phyloP scores from a whole-genome alignment of 345 rosid species.

The Acer campestre region DNA sequence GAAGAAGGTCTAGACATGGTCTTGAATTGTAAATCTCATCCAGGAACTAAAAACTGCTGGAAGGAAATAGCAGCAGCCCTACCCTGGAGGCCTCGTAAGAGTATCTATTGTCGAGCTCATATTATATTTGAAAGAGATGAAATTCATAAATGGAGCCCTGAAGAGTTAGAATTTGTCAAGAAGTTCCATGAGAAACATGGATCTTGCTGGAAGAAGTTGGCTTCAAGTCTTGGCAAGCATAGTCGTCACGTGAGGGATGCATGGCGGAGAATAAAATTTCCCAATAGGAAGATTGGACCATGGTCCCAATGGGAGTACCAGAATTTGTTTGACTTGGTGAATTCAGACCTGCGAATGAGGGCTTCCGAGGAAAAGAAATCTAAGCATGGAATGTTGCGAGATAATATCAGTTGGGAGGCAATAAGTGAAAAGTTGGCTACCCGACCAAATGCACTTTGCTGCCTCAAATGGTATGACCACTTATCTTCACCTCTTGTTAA shows the following conservation, averaged over 20 bases:
- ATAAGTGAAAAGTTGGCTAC: constrained; percentile 56
- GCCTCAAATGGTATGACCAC: constrained; percentile 65
- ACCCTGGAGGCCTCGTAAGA: constrained; percentile 54
- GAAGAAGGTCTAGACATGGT: constrained; percentile 67
- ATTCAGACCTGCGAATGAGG: constrained; percentile 58
- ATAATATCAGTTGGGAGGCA: constrained; percentile 73
- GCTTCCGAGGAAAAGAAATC: constrained; percentile 47
- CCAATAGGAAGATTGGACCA: constrained; percentile 40
- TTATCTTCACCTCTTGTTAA: constrained; percentile 66
- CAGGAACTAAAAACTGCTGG: constrained; percentile 59
- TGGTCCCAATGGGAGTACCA: constrained; percentile 81
- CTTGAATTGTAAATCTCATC: constrained; percentile 43
- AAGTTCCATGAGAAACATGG: constrained; percentile 58
- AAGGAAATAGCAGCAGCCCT: constrained; percentile 63
- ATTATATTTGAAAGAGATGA: constrained; percentile 55
- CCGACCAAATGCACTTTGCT: constrained; percentile 45
- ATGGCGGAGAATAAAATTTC: constrained; percentile 59
- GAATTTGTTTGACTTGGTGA: constrained; percentile 64
- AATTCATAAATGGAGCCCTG: constrained; percentile 56
- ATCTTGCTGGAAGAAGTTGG: constrained; percentile 59
- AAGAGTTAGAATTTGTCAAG: constrained; percentile 52
- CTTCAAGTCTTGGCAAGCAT: constrained; percentile 57
- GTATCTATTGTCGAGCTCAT: constrained; percentile 69
- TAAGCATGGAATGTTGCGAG: constrained; percentile 72
- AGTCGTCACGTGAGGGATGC: constrained; percentile 76